Base-by-base conservation (phyloP, 148 eudicot genomes). In the Chenopodium album region DNA sequence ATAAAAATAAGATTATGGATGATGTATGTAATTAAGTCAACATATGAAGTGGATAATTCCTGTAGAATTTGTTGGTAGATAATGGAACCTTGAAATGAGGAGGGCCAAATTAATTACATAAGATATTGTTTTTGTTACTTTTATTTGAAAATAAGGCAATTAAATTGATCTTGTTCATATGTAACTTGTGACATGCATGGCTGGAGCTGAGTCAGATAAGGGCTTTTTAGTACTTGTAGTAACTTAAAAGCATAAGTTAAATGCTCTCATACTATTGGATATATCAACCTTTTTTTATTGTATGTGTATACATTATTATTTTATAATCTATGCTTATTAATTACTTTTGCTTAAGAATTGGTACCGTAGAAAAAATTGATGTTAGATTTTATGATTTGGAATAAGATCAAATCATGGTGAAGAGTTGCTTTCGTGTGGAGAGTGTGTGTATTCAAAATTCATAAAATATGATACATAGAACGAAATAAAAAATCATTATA, bases 141-240 rank as follows among this genome's bases (percentile, higher is more conserved):
- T 81, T 59, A 71, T 79, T 37, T 32, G 23, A 71, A 59, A 37
- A 14, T 70, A 32, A 66, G 70, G 28, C 22, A 54, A 70, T 79
- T 29, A 13, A 60, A 0, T 50, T 47, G 22, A 29, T 46, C 31
- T 28, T 48, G 54, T 56, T 22, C 23, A 48, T 75, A 74, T 37
- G 62, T 63, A 73, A 79, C 29, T 65, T 69, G 77, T 62, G 83
- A 46, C 82, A 79, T 84, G 82, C 79, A 84, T 41, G 52, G 79
- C 62, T 84, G 85, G 82, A 54, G 75, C 85, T 75, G 79, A 84
- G 79, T 84, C 85, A 84, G 79, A 72, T 48, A 79, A 56, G 70
- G 75, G 50, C 69, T 56, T 79, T 83, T 79, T 68, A 76, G 82
- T 74, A 83, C 75, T 52, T 74, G 82, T 63, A 84, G 85, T 84